These are phyloP conservation scores for Echeveria elegans DNA, from an alignment of 164 flowering plant genomes.

Conservation along the genomic window DNA sequence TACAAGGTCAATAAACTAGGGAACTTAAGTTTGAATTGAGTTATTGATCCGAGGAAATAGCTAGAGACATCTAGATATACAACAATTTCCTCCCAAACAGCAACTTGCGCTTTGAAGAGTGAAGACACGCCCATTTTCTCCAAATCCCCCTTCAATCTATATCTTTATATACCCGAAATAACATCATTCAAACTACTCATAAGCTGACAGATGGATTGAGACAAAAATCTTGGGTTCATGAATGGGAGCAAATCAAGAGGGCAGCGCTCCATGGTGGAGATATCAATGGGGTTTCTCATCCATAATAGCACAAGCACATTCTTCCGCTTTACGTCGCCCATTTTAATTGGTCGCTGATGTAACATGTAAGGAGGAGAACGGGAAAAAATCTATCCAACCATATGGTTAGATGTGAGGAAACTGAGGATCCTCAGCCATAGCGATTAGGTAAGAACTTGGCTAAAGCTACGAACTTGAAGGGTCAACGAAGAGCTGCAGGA, in stretches of 20 bases:
- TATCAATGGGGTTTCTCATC: slow-evolving; percentile 83
- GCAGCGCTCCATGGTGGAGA: slow-evolving; percentile 29
- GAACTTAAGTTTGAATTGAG: too few relatives aligned
- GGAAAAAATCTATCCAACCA: not conserved
- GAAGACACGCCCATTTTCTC: too few relatives aligned
- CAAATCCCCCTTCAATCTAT: slow-evolving; percentile 66
- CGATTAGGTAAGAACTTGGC: too few relatives aligned
- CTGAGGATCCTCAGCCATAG: too few relatives aligned
- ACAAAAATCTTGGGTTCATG: slow-evolving; percentile 51
- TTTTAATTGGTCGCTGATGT: slow-evolving; percentile 3
- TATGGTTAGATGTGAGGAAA: too few relatives aligned
- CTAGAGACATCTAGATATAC: too few relatives aligned
- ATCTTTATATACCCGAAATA: not conserved
- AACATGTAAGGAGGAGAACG: too few relatives aligned
- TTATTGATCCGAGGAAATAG: too few relatives aligned
- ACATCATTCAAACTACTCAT: slow-evolving; percentile 7
- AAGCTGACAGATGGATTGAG: not conserved
- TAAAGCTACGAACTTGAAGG: not conserved
- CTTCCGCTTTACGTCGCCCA: slow-evolving; percentile 26
- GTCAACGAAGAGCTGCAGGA: too few relatives aligned
- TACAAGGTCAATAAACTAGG: too few relatives aligned
- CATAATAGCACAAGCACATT: slow-evolving; percentile 59
- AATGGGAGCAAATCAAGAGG: slow-evolving; percentile 47
- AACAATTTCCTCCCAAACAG: too few relatives aligned
- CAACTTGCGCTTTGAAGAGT: too few relatives aligned